Conservation (phyloP, 2,329 filamentous ascomycete genomes). For the Mycosphaerella arachidis region DNA sequence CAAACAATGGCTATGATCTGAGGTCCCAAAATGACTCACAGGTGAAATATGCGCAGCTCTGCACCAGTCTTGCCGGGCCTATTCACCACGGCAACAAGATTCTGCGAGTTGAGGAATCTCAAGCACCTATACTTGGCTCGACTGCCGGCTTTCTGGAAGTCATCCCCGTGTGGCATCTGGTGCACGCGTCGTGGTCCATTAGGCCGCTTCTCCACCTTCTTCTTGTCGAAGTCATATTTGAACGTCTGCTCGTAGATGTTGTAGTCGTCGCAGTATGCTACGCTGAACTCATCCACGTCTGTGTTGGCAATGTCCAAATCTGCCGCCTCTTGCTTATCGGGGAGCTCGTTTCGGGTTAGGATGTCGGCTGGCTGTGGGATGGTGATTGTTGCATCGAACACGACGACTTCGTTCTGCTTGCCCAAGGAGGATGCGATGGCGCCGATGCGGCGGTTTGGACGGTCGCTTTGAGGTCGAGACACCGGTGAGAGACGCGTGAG, state of each 20-base stretch:
- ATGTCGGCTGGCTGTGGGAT: conserved; percentile 50
- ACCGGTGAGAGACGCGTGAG: conserved; percentile 55
- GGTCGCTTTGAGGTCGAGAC: conserved; percentile 40
- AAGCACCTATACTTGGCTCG: conserved; percentile 53
- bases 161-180: conserved; percentile 36
- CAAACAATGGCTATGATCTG: not conserved
- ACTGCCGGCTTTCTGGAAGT: conserved; percentile 22
- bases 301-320: conserved; percentile 67
- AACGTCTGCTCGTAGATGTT: conserved; percentile 67
- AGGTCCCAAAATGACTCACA: conserved; percentile 36
- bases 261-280: conserved; percentile 75
- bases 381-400: conserved; percentile 65
- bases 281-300: conserved; percentile 58
- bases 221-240: conserved; percentile 44
- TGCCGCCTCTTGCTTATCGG: conserved; percentile 54
- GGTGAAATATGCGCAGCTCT: conserved; percentile 53
- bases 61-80: conserved; percentile 51
- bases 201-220: conserved; percentile 35
- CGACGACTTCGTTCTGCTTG: conserved; percentile 66
- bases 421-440: conserved; percentile 75
- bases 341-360: conserved; percentile 50
- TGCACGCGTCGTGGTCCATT: conserved; percentile 43
- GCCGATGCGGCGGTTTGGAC: conserved; percentile 60
- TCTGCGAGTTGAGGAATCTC: conserved; percentile 50
- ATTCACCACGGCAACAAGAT: conserved; percentile 55